Evolutionary conservation across 2,329 filamentous ascomycete genomes (phyloP), one percentile per base, ranked within the genome.

Genomic region (Talaromyces funiculosus): DNA sequence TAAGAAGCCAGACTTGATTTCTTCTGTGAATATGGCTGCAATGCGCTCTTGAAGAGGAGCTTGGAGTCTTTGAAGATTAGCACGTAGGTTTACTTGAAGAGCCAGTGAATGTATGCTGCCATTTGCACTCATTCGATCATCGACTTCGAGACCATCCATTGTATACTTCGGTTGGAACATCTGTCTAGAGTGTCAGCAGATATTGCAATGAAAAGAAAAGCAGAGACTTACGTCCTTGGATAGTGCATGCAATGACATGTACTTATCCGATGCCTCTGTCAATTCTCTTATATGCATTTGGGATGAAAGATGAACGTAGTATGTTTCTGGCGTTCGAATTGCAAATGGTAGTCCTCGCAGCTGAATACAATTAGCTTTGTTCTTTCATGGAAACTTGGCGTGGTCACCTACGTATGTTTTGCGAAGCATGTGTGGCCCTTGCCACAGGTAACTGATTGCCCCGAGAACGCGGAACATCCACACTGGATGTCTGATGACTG

Each of bases 141-240:
- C 24, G 18, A 53, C 37, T 14, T 54, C 49, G 24, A 59, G 37
- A 9, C 38, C 57, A 18, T 53, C 14, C 57, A 59, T 59, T 8
- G 57, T 59, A 26, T 59, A 59, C 18, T 59, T 53, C 26, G 57
- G 57, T 18, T 59, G 33, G 38, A 59, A 43, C 20, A 59, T 31
- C 57, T 59, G 35, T 37, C 7, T 53, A 9, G 22, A 31, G 7
- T 42, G 7, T 42, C 5, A 42, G 9, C 14, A 20, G 6, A 29
- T 20, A 35, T n/a, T n/a, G 8, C n/a, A 20, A 8, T 35, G 9
- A 22, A 16, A 37, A 37, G 20, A 16, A 16, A 45, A 31, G 9
- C n/a, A n/a, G n/a, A n/a, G 35, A 55, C 57, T 9, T 24, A 59
- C 57, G 33, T 59, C 45, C 24, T 54, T 59, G 22, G 57, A 14